Percentiles rank a stretch among this genome's conserved stretches.
phyloP scores from a whole-genome alignment of 768 basidiomycete species.

The Russula virescens region DNA sequence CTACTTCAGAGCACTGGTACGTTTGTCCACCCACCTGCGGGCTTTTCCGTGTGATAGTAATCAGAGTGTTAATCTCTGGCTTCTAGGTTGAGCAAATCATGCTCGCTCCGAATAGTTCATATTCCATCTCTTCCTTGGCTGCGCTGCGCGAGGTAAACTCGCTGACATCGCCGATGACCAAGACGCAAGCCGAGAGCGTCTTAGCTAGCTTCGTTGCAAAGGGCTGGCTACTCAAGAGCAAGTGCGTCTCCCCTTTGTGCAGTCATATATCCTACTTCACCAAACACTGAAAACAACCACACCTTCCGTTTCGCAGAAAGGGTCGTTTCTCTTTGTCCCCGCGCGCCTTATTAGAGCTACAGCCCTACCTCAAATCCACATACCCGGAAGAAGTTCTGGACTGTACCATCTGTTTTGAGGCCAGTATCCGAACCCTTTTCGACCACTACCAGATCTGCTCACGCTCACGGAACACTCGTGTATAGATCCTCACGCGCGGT shows the following conservation, averaged over 20 bases:
- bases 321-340: slow-evolving; percentile 74
- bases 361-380: slow-evolving; percentile 63
- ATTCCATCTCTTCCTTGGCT: slow-evolving; percentile 68
- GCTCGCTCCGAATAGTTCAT: slow-evolving; percentile 68
- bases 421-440: slow-evolving; percentile 28
- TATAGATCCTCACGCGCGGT: slow-evolving; percentile 64
- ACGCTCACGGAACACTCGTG: too few species aligned
- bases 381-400: slow-evolving; percentile 67
- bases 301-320: slow-evolving; percentile 24
- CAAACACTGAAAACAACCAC: too few species aligned
- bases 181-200: slow-evolving; percentile 67
- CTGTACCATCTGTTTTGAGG: slow-evolving; percentile 71
- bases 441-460: too few species aligned
- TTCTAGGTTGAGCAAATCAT: slow-evolving; percentile 82
- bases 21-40: neutral
- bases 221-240: slow-evolving; percentile 73
- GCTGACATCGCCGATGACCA: slow-evolving; percentile 56
- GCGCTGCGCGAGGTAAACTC: slow-evolving; percentile 65
- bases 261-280: neutral
- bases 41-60: too few species aligned
- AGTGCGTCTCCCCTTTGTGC: slow-evolving; percentile 38
- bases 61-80: neutral
- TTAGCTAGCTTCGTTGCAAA: slow-evolving; percentile 78
- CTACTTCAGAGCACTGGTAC: slow-evolving; percentile 78
- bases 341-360: slow-evolving; percentile 69